Percentiles rank a stretch among this genome's conserved stretches.
These are phyloP conservation scores for Penicillium sumatraense DNA, from an alignment of 2,329 filamentous ascomycete species.

Conservation along the genomic window DNA sequence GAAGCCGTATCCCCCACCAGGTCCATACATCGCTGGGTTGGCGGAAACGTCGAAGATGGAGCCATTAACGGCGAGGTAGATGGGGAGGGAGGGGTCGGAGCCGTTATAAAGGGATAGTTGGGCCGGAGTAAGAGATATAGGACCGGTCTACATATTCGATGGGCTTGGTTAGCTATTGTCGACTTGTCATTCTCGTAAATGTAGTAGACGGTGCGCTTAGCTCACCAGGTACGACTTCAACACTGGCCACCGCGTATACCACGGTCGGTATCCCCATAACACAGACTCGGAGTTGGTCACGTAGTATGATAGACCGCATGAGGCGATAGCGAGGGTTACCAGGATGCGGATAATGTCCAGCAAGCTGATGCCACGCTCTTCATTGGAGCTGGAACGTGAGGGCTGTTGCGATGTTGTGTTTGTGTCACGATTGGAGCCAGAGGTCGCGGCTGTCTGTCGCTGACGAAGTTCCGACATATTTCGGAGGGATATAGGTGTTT, in stretches of 20 bases:
- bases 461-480: slow-evolving; percentile 38
- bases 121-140: slow-evolving; percentile 72
- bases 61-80: slow-evolving; percentile 84
- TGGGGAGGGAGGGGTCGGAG: slow-evolving; percentile 71
- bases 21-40: slow-evolving; percentile 67
- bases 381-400: slow-evolving; percentile 22
- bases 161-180: too few species aligned
- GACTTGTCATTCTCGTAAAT: too few species aligned
- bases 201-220: slow-evolving; percentile 15
- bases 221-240: slow-evolving; percentile 67
- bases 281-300: slow-evolving; percentile 72
- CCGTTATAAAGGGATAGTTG: slow-evolving; percentile 80
- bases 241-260: slow-evolving; percentile 62
- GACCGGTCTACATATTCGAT: slow-evolving; percentile 60
- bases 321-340: slow-evolving; percentile 68
- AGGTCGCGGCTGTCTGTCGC: slow-evolving; percentile 28
- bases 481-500: background rate
- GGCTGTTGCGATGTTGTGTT: slow-evolving; percentile 11
- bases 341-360: slow-evolving; percentile 73
- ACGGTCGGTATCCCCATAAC: slow-evolving; percentile 70
- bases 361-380: slow-evolving; percentile 43
- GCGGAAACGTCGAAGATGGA: slow-evolving; percentile 68
- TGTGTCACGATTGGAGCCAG: slow-evolving; percentile 9
- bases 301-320: slow-evolving; percentile 74
- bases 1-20: slow-evolving; percentile 82